Base-by-base conservation (phyloP, 2,329 filamentous ascomycete species). In the Eutypella sp. region DNA sequence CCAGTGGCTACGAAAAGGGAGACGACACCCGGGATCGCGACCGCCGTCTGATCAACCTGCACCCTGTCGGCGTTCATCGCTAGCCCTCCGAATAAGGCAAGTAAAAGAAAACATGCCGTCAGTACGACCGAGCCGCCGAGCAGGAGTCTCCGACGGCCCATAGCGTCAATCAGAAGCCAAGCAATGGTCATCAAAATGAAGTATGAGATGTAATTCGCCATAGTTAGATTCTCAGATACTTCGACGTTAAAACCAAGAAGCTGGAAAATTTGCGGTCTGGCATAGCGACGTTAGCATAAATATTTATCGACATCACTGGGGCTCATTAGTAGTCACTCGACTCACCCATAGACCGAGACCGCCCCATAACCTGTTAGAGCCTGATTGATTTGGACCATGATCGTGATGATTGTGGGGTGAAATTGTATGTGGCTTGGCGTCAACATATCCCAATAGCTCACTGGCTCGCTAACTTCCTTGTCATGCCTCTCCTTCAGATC, bases 351-450 rank as follows among this genome's bases (percentile, higher is more conserved):
- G 3, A 83, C 79, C 16, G 73, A 78, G 3, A 84, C 76, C 0
- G 79, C 80, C 3, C 77, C 77, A 45, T 80, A 81, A 8, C 75
- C 75, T 0, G 75, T 79, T 42, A 79, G 60, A 1, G 75, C 76
- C 58, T 83, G 80, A 53, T 82, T 82, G 53, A 82, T 61, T 58
- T 84, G 79, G 1, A 78, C 78, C 78, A 83, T 82, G 40, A 83
- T 67, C 0, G 78, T 80, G 20, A 84, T 65, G 54, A 81, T 68
- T 2, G 76, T 81, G 0, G 79, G 78, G 52, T 83, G 80, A 53
- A 81, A 82, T 49, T 82, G 78, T 9, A 67, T 63, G 34, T 77
- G 71, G 1, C 67, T 61, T 0, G 76, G 78, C 0, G 68, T 73
- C 4, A 83, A 57, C 79, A 83, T 82, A 49, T 82, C 75, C 45